A percentile compares a stretch with the other conserved stretches of the same genome.
Evolutionary conservation across 345 rosid species (phyloP).

Genomic region (Citrus trifoliata): DNA sequence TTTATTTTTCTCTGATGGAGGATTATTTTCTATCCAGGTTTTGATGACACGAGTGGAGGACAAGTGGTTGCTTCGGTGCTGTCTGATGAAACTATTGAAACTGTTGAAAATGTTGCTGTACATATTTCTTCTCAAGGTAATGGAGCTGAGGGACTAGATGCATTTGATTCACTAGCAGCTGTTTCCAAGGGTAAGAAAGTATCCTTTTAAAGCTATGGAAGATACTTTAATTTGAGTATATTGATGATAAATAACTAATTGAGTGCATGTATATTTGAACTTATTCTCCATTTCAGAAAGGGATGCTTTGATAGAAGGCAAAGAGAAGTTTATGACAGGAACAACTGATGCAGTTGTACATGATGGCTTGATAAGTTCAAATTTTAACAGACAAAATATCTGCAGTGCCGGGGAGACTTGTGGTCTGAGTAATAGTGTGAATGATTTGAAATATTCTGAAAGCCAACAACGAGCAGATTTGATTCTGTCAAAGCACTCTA

Average conservation of each 20-base stretch:
- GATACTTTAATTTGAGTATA: background rate
- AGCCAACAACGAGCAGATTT: conserved; percentile 14
- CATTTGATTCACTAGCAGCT: conserved; percentile 11
- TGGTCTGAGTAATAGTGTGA: background rate
- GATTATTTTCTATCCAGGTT: conserved; percentile 4
- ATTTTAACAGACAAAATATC: background rate
- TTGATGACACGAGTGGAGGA: conserved; percentile 27
- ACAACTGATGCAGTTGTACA: conserved; percentile 6
- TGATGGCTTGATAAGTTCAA: conserved; percentile 2
- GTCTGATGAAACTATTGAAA: conserved; percentile 28
- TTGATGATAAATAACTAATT: background rate
- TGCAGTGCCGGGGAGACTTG: conserved; percentile 14
- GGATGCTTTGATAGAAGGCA: conserved; percentile 17
- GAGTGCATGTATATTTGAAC: background rate
- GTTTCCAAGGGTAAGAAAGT: conserved; percentile 23
- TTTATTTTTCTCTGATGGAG: background rate
- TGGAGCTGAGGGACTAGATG: conserved; percentile 12
- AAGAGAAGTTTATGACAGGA: conserved; percentile 2
- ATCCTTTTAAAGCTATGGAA: background rate
- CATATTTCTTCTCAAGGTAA: conserved; percentile 11
- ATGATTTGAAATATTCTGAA: conserved; percentile 19
- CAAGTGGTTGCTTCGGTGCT: conserved; percentile 24
- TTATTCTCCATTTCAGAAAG: conserved; percentile 21
- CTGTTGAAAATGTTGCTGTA: conserved; percentile 22
- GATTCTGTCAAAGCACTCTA: conserved; percentile 16